phyloP scores from a whole-genome alignment of 2,329 filamentous ascomycete genomes.

The Colletotrichum musicola region DNA sequence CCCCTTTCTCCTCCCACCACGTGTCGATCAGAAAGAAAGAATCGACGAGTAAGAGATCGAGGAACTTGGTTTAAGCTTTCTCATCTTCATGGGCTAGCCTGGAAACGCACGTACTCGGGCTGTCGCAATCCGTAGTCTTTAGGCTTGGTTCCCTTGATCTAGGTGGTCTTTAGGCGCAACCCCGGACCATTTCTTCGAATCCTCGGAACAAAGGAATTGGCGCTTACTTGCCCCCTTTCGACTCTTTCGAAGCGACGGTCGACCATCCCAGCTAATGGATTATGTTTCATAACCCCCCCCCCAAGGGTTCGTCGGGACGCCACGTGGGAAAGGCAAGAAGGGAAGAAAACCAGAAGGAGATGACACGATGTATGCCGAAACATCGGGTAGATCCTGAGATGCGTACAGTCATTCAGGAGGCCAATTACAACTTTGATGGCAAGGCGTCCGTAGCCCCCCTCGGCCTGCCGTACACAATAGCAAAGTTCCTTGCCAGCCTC shows the following conservation, averaged over 20 bases:
- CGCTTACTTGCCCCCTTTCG: too few species aligned
- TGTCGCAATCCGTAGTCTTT: not conserved
- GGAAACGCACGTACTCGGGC: slow-evolving; percentile 1
- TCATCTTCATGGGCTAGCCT: not conserved
- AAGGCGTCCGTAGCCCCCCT: not conserved
- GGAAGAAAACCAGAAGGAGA: not conserved
- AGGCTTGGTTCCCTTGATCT: not conserved
- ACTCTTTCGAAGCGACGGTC: too few species aligned
- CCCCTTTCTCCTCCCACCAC: not conserved
- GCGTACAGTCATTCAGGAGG: not conserved
- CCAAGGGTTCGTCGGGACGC: too few species aligned
- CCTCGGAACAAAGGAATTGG: too few species aligned
- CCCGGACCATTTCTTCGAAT: not conserved
- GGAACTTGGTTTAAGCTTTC: not conserved
- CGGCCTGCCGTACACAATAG: slow-evolving; percentile 52
- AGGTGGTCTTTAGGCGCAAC: not conserved
- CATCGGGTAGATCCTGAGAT: not conserved
- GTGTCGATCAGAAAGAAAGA: not conserved
- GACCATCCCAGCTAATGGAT: too few species aligned
- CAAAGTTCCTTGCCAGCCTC: slow-evolving; percentile 47
- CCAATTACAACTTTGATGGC: slow-evolving; percentile 12
- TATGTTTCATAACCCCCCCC: too few species aligned
- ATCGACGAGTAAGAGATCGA: not conserved
- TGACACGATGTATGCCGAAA: not conserved
- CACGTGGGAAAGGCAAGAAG: slow-evolving; percentile 3